Evolutionary conservation across 1,284 basidiomycete species (phyloP), one percentile per base, ranked within the genome.

Genomic region (Ustilago tritici): DNA sequence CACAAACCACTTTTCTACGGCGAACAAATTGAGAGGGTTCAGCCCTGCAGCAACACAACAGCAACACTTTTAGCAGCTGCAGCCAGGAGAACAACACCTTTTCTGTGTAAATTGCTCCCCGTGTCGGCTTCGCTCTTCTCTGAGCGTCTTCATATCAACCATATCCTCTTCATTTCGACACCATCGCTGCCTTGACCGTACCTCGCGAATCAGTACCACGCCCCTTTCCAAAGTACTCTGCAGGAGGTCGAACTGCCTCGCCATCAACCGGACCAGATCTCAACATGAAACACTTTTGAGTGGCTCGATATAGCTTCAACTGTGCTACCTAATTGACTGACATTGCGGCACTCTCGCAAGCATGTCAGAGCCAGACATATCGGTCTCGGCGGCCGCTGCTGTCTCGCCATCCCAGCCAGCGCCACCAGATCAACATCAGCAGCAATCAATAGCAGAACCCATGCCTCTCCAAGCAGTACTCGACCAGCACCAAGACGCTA

Each of bases 71-170:
- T 17, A 19, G 19, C 50, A 8, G 17, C 53, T 36, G 53, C 31
- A 55, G 36, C 53, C 53, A 10, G 15, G 49, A 50, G 54, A 56
- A 56, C 54, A 56, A 56, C 54, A 56, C 54, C 54, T 56, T 19
- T 54, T 19, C 11, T 52, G 49, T 52, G 49, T 50, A 12, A 50
- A 11, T 35, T 4, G 32, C 15, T 53, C 50, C 23, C 50, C 50
- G 50, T 53, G 50, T 53, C 32, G 32, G n/a, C 49, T 50, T 50
- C 34, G 17, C 19, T 4, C 9, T 12, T 4, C 32, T 15, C n/a
- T 54, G 34, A 54, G 35, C 52, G 6, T 14, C 49, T 50, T 28
- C n/a, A 23, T 23, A 7, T 28, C 46, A 49, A 19, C 5, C 23
- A 23, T 46, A 9, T 9, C 36, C 23, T 28, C 23, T 28, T 28